These are phyloP conservation scores for Cucurbita pepo DNA, from an alignment of 306 rosid genomes.

Conservation along the genomic window DNA sequence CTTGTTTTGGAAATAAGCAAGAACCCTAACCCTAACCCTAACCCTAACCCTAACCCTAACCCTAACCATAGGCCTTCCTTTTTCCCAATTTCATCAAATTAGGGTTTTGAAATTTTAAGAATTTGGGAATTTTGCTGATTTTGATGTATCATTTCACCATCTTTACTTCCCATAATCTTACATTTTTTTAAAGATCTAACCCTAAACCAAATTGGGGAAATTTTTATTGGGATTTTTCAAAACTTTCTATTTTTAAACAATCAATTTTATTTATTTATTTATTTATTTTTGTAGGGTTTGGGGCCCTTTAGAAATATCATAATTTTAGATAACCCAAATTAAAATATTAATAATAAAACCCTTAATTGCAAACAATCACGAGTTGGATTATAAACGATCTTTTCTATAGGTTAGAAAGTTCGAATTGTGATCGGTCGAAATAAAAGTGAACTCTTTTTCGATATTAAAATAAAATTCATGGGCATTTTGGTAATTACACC, in stretches of 20 bases:
- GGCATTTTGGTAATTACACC: neutral
- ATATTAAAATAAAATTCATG: no score
- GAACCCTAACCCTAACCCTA: neutral
- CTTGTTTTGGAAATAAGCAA: neutral
- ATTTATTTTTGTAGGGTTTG: neutral
- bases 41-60: no score
- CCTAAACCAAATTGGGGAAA: neutral
- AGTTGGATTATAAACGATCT: no score
- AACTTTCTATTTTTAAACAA: neutral
- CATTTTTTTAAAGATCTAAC: neutral
- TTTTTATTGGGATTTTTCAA: neutral
- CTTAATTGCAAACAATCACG: no score
- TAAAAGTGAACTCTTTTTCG: no score
- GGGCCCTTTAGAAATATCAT: neutral
- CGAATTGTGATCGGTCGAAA: no score
- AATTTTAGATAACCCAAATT: no score
- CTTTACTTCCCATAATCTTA: neutral
- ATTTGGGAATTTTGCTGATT: neutral
- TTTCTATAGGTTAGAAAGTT: no score
- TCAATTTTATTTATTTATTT: no score
- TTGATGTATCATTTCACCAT: neutral
- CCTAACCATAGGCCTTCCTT: neutral
- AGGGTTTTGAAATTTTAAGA: neutral
- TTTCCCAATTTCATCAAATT: neutral
- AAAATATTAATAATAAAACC: no score